These are phyloP conservation scores for Asterophora lycoperdoides DNA, from an alignment of 768 basidiomycete species.

Conservation along the genomic window DNA sequence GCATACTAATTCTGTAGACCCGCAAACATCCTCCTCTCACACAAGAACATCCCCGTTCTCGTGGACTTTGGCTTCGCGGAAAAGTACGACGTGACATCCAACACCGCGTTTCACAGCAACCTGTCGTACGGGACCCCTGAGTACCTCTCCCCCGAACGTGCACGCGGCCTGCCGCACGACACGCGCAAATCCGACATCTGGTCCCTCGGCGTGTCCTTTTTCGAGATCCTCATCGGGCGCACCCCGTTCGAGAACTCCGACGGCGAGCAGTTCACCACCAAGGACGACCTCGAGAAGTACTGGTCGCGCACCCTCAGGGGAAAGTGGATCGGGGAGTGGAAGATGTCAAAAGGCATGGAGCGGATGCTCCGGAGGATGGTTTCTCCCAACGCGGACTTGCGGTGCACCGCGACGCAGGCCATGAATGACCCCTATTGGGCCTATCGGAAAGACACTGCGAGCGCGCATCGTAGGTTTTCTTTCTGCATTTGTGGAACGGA, in stretches of 20 bases:
- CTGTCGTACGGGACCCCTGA: constrained; percentile 91
- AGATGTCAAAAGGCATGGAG: constrained; percentile 62
- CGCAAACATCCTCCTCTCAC: constrained; percentile 87
- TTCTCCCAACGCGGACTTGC: constrained; percentile 74
- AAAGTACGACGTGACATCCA: constrained; percentile 62
- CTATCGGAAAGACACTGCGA: constrained; percentile 22
- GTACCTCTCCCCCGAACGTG: constrained; percentile 93
- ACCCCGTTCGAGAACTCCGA: constrained; percentile 89
- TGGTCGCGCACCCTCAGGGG: constrained; percentile 82
- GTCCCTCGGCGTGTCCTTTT: constrained; percentile 88
- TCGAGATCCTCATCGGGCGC: constrained; percentile 88
- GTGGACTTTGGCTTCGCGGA: constrained; percentile 98
- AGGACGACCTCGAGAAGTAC: constrained; percentile 81
- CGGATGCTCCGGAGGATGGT: constrained; percentile 74
- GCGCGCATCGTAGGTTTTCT: constrained; percentile 38
- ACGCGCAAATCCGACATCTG: constrained; percentile 88
- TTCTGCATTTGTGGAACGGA: background rate
- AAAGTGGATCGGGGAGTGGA: constrained; percentile 83
- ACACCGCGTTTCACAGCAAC: constrained; percentile 74
- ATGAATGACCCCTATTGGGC: constrained; percentile 70
- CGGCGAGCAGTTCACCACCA: constrained; percentile 71
- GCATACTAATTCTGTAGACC: constrained; percentile 45
- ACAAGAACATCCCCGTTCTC: constrained; percentile 75
- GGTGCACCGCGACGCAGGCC: constrained; percentile 64
- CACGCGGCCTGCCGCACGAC: constrained; percentile 84